Evolutionary conservation across 371 early-diverging fungal genomes (phyloP), one percentile per base, ranked within the genome.

Genomic region (Haplosporangium sp.): DNA sequence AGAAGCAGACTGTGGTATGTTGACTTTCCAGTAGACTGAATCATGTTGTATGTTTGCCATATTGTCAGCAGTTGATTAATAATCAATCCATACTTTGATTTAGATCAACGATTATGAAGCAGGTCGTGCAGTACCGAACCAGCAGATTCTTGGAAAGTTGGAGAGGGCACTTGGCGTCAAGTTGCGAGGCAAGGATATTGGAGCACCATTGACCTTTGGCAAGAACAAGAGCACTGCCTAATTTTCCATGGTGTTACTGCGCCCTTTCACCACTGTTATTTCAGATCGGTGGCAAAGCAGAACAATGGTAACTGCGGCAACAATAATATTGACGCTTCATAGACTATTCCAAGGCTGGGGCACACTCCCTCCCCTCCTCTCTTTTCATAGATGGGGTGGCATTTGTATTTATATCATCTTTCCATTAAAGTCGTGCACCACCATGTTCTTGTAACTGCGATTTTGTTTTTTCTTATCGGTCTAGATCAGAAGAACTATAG

Each of bases 91-190:
- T 40, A 92, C 37, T 45, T n/a, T 20, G n/a, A 3, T 12, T 37
- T 38, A 83, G 84, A 84, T 95, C 55, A 89, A 91, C 73, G 96
- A 96, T 73, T 97, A 95, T 69, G 98, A 97, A 80, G 81, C 88
- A 62, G 94, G 95, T 18, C 82, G 90, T 74, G 87, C 93, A 21
- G 89, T 93, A 70, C 96, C 96, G 45, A 95, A 95, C 85, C 97
- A 95, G 83, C 94, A 96, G 81, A 82, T 96, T 20, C 85, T 98
- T 21, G 88, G 86, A 42, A 96, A 96, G 84, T 80, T 98, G 80
- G 96, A 98, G 83, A 86, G 96, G 54, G 91, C 86, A 23, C 85
- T 97, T 55, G 95, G 94, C 55, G 87, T 97, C 69, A 97, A 95
- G 86, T 83, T 97, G 61, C 83, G 96, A 48, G 98, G 98, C 56